These are phyloP conservation scores for Rhexocercosporidium sp. DNA, from an alignment of 2,329 filamentous ascomycete species.

Conservation along the genomic window DNA sequence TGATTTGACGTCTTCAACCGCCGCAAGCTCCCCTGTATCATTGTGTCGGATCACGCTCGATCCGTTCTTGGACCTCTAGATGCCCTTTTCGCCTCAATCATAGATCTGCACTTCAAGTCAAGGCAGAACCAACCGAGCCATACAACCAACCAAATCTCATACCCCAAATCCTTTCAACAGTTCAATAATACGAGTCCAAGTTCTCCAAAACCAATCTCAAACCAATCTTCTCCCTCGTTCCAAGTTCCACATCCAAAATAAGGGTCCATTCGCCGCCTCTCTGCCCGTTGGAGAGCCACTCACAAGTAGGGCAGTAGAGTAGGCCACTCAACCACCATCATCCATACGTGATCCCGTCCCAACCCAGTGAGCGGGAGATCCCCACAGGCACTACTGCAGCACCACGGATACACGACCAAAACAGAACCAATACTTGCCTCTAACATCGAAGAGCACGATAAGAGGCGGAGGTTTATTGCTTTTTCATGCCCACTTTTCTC, in stretches of 20 bases:
- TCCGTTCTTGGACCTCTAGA: neutral
- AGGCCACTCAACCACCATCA: neutral
- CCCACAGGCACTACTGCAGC: neutral
- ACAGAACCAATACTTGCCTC: neutral
- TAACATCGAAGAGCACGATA: neutral
- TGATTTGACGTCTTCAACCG: neutral
- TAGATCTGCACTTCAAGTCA: neutral
- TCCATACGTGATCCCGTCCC: neutral
- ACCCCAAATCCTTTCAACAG: neutral
- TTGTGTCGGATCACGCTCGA: neutral
- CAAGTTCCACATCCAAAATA: neutral
- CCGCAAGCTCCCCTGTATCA: neutral
- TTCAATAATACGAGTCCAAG: neutral
- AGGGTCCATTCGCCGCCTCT: conserved; percentile 2
- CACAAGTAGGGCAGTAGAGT: too few relatives aligned
- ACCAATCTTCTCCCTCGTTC: neutral
- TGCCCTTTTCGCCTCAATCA: neutral
- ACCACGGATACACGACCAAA: neutral
- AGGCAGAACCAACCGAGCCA: neutral
- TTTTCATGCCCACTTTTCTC: neutral
- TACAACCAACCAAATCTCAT: neutral
- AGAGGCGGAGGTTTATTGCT: neutral
- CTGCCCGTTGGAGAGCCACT: neutral
- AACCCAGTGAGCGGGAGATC: neutral
- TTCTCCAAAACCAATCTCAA: neutral